phyloP scores from a whole-genome alignment of 2,329 filamentous ascomycete genomes.

The Clonostachys rhizophaga region DNA sequence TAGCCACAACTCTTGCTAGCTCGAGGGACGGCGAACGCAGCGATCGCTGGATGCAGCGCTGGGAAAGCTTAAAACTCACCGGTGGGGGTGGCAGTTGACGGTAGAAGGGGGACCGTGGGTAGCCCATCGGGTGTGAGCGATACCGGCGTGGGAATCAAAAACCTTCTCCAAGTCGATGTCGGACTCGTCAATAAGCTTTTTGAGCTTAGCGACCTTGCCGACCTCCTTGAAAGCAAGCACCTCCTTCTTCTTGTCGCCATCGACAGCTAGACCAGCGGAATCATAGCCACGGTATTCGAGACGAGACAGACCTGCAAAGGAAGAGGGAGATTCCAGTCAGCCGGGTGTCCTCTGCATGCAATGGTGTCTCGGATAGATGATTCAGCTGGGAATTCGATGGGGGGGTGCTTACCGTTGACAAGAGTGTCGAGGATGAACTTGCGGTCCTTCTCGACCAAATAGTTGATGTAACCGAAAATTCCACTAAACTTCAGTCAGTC shows the following conservation, averaged over 20 bases:
- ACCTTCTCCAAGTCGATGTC: slow-evolving; percentile 84
- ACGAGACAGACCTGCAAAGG: slow-evolving; percentile 65
- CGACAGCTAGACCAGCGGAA: slow-evolving; percentile 90
- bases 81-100: slow-evolving; percentile 96
- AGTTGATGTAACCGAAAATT: slow-evolving; percentile 99
- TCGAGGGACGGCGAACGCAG: not conserved
- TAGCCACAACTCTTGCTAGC: slow-evolving; percentile 10
- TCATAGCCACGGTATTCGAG: slow-evolving; percentile 99
- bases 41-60: no score
- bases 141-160: slow-evolving; percentile 97
- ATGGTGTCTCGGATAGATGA: slow-evolving; percentile 71
- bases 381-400: slow-evolving; percentile 10
- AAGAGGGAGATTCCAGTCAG: slow-evolving; percentile 16
- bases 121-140: slow-evolving; percentile 98
- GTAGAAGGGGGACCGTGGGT: slow-evolving; percentile 94
- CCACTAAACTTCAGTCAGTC: slow-evolving; percentile 51
- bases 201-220: slow-evolving; percentile 96
- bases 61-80: slow-evolving; percentile 49
- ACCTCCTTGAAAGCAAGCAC: slow-evolving; percentile 98
- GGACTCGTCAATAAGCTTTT: slow-evolving; percentile 81
- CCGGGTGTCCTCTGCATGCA: slow-evolving; percentile 1
- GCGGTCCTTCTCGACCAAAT: slow-evolving; percentile 97
- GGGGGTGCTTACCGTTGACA: slow-evolving; percentile 72
- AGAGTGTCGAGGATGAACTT: slow-evolving; percentile 94
- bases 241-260: slow-evolving; percentile 98